These are phyloP conservation scores for Chernovozyma aurita DNA, from an alignment of 1,139 yeast genomes.

Conservation along the genomic window DNA sequence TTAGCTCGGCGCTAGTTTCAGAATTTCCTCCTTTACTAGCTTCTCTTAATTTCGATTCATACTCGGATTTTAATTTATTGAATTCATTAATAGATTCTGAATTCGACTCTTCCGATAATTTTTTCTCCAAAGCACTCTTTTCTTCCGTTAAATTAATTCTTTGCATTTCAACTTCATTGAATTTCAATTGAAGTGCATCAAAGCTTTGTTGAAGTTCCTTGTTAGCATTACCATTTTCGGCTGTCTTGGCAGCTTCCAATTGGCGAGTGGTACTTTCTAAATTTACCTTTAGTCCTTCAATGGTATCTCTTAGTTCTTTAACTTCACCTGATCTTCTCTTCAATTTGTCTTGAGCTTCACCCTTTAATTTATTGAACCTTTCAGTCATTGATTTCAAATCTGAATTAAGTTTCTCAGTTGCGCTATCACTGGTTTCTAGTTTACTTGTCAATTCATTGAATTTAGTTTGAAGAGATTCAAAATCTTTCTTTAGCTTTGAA, in stretches of 20 bases:
- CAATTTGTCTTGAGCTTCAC: conserved; percentile 8
- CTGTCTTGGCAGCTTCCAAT: conserved; percentile 9
- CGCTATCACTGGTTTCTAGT: conserved; percentile 19
- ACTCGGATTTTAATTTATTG: conserved; percentile 4
- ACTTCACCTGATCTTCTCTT: conserved; percentile 9
- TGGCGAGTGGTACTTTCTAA: conserved; percentile 9
- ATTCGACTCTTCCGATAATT: conserved; percentile 6
- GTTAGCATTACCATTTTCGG: conserved; percentile 2
- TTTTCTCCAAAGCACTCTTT: conserved; percentile 6
- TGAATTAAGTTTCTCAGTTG: conserved; percentile 15
- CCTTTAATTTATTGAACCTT: conserved; percentile 7
- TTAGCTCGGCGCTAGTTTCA: no score
- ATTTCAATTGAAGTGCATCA: conserved; percentile 8
- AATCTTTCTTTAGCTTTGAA: conserved; percentile 30
- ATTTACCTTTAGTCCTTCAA: conserved; percentile 21
- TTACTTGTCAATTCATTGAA: conserved; percentile 9
- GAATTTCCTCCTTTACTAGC: conserved; percentile 8
- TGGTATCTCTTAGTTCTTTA: conserved; percentile 18
- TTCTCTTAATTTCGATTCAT: conserved; percentile 6
- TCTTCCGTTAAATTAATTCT: conserved; percentile 7
- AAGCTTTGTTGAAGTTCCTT: conserved; percentile 9
- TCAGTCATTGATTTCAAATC: conserved; percentile 4
- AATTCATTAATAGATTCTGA: conserved; percentile 4
- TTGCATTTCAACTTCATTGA: conserved; percentile 9
- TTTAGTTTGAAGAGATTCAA: conserved; percentile 21